Conservation (phyloP, 805 yeast genomes). For the Pichia gijzeniarum region DNA sequence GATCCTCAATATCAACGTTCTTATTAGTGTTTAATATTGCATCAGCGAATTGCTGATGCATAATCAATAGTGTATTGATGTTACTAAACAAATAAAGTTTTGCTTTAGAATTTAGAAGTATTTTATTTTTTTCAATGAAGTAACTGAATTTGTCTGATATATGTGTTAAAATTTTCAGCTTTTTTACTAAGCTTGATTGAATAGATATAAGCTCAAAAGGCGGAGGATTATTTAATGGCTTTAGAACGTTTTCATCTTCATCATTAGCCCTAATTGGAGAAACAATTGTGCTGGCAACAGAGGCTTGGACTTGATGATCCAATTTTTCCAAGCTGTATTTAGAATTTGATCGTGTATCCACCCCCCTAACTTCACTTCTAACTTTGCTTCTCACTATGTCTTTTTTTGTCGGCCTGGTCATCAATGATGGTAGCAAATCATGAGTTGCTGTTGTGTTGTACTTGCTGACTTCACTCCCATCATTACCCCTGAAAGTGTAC, state of each 20-base stretch:
- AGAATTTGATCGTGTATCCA: neutral
- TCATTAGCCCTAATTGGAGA: too few species aligned
- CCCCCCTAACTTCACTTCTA: neutral
- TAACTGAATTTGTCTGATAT: conserved; percentile 6
- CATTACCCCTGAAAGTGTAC: conserved; percentile 32
- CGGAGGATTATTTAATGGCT: conserved; percentile 6
- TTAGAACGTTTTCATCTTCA: neutral
- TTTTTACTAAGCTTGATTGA: conserved; percentile 7
- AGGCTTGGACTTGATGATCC: too few species aligned
- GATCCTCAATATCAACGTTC: conserved; percentile 12
- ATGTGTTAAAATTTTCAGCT: conserved; percentile 6
- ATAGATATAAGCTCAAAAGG: conserved; percentile 8
- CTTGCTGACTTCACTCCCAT: conserved; percentile 27
- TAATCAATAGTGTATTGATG: conserved; percentile 13
- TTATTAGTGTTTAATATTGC: conserved; percentile 4
- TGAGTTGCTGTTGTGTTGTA: conserved; percentile 11
- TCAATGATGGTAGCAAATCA: conserved; percentile 5
- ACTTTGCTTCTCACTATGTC: neutral
- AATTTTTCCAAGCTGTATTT: too few species aligned
- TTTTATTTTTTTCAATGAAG: conserved; percentile 3
- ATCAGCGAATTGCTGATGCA: conserved; percentile 13
- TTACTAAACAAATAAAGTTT: conserved; percentile 21
- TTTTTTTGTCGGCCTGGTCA: conserved; percentile 19
- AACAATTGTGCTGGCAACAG: too few species aligned
- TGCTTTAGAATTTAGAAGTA: conserved; percentile 19